Conservation (phyloP, 306 rosid genomes). For the Vachellia pachyceras region DNA sequence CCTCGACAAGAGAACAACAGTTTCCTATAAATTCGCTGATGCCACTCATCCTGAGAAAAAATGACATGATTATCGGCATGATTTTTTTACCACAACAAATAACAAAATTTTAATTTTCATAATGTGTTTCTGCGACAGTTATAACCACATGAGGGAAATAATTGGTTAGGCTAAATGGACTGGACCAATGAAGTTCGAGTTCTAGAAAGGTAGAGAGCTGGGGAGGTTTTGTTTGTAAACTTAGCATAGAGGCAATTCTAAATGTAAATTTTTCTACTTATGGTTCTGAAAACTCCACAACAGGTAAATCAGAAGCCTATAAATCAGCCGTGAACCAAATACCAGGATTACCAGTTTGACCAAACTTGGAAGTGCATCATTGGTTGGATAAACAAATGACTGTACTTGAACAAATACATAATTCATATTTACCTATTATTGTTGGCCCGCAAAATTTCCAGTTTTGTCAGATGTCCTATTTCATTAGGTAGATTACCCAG, state of each 20-base stretch:
- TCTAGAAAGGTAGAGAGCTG: not conserved
- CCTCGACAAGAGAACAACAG: conserved; percentile 86
- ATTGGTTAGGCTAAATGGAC: conserved; percentile 12
- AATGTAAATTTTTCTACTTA: not conserved
- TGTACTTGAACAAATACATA: conserved; percentile 1
- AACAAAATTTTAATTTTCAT: conserved; percentile 4
- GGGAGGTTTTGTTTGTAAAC: not conserved
- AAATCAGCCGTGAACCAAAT: conserved; percentile 15
- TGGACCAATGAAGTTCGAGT: not conserved
- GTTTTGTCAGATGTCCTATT: conserved; percentile 61
- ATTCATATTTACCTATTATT: conserved; percentile 66
- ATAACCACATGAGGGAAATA: conserved; percentile 16
- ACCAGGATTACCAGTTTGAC: not conserved
- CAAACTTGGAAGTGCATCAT: conserved; percentile 19
- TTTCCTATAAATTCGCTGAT: conserved; percentile 62
- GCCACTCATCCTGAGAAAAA: conserved; percentile 65
- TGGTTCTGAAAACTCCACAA: conserved; percentile 29
- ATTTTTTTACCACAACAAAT: not conserved
- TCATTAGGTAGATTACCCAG: conserved; percentile 73
- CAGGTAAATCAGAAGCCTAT: conserved; percentile 25
- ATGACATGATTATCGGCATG: conserved; percentile 18
- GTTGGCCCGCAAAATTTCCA: conserved; percentile 76
- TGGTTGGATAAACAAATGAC: conserved; percentile 12
- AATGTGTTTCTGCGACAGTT: not conserved
- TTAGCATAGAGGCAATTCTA: not conserved